Evolutionary conservation across 495 filamentous ascomycete species (phyloP).

Genomic region (Rhizodiscina lignyota): DNA sequence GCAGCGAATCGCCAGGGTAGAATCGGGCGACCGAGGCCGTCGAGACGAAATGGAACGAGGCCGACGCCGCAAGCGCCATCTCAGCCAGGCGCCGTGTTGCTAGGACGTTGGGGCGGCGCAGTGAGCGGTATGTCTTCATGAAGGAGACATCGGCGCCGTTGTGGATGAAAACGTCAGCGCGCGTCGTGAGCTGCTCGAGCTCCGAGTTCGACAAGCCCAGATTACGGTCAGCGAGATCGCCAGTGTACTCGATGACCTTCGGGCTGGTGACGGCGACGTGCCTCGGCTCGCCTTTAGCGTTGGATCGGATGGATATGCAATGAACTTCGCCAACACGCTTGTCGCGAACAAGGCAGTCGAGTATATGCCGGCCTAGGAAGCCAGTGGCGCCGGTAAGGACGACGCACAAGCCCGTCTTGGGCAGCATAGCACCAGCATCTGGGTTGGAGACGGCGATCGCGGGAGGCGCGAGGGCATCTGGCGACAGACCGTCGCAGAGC

Average conservation of each 20-base stretch:
- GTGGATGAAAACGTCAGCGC: constrained; percentile 6
- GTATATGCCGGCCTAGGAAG: constrained; percentile 5
- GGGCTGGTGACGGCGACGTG: background rate
- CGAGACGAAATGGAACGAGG: constrained; percentile 12
- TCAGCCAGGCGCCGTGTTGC: constrained; percentile 2
- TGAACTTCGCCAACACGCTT: background rate
- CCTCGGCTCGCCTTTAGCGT: no score
- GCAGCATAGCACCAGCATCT: no score
- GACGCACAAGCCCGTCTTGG: constrained; percentile 4
- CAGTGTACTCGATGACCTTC: constrained; percentile 1
- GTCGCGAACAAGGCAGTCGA: background rate
- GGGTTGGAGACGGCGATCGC: no score
- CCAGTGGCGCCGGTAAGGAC: constrained; percentile 13
- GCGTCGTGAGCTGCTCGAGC: background rate
- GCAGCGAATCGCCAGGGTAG: background rate
- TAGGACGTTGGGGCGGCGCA: constrained; percentile 5
- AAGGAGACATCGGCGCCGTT: constrained; percentile 3
- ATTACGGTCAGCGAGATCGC: constrained; percentile 3
- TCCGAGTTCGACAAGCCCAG: constrained; percentile 3
- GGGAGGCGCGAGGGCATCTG: no score
- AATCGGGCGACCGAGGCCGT: constrained; percentile 11
- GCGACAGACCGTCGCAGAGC: no score
- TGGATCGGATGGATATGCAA: constrained; percentile 3
- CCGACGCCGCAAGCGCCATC: constrained; percentile 1
- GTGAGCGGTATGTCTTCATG: constrained; percentile 5